Conservation (phyloP, 139 green algal genomes). For the Marvania coccoides region DNA sequence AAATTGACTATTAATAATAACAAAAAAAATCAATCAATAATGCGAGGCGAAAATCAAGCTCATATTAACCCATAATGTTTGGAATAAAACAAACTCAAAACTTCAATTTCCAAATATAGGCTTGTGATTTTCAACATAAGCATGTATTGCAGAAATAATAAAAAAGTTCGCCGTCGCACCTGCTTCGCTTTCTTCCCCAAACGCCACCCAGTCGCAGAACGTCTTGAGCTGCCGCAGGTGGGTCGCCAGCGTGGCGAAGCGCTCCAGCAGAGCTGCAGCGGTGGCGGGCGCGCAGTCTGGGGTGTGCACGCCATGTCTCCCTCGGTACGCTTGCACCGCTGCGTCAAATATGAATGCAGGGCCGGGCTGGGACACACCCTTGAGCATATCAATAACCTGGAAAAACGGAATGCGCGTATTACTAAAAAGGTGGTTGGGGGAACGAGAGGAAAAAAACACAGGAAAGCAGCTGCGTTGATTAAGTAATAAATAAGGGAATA, state of each 20-base stretch:
- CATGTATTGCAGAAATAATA: too few relatives aligned
- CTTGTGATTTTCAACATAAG: too few relatives aligned
- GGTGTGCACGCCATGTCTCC: conserved; percentile 6
- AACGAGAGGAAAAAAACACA: not conserved
- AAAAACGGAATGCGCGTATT: not conserved
- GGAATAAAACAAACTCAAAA: too few relatives aligned
- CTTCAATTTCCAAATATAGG: too few relatives aligned
- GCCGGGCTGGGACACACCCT: conserved; percentile 8
- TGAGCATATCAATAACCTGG: conserved; percentile 17
- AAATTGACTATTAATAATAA: too few relatives aligned
- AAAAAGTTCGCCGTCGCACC: too few relatives aligned
- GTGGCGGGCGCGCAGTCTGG: not conserved
- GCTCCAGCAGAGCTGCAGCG: not conserved
- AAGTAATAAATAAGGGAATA: not conserved
- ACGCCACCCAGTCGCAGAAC: conserved; percentile 1
- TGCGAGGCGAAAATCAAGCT: too few relatives aligned
- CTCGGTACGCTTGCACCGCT: not conserved
- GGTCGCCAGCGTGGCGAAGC: not conserved
- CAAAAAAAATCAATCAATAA: too few relatives aligned
- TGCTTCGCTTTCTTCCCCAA: not conserved
- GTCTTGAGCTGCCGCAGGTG: not conserved
- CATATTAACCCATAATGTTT: too few relatives aligned
- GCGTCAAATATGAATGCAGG: conserved; percentile 13
- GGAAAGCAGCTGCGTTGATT: too few relatives aligned
- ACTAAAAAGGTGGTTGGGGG: not conserved